Evolutionary conservation across 495 filamentous ascomycete genomes (phyloP), one percentile per base, ranked within the genome.

Genomic region (Penicillium roqueforti): DNA sequence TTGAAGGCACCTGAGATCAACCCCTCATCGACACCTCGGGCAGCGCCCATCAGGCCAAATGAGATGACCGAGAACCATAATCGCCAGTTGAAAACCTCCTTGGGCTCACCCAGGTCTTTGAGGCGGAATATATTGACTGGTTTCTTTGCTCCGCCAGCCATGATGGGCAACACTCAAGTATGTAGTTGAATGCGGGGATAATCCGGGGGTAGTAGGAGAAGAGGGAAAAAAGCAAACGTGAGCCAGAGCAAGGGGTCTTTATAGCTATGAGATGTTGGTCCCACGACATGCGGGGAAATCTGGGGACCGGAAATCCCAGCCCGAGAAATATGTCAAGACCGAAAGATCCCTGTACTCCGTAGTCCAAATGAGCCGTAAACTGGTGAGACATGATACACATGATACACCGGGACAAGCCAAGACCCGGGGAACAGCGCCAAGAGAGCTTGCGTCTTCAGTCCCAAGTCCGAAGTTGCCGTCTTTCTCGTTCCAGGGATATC

Each of bases 1-100:
- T 83, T 80, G 66, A 87, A 83, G 18, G 84, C 82, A 6, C 74
- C 85, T 7, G 80, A 81, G 61, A 87, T 88, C 39, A 88, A 71
- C 29, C 85, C 86, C 64, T 89, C 86, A 57, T 89, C 86, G n/a
- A 89, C 62, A 54, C 74, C 74, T 7, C 74, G 67, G 14, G 86
- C 86, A 23, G 86, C 85, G 47, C 85, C 85, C 68, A 88, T 81
- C 10, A 87, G 79, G 23, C 83, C 84, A 41, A 87, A 86, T 0
- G 83, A 84, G 55, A 84, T 26, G 22, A 87, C 83, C 16, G 83
- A 80, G 54, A 86, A 82, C 79, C 80, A 83, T 59, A 87, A 68
- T 28, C 78, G 66, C 81, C 82, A 84, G 61, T 87, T 87, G 67
- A 85, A 82, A 47, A 81, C 65, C 42, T 80, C 69, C 38, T 76